Evolutionary conservation across 371 early-diverging fungal species (phyloP), one percentile per base, ranked within the genome.

Genomic region (Mortierella sp.): DNA sequence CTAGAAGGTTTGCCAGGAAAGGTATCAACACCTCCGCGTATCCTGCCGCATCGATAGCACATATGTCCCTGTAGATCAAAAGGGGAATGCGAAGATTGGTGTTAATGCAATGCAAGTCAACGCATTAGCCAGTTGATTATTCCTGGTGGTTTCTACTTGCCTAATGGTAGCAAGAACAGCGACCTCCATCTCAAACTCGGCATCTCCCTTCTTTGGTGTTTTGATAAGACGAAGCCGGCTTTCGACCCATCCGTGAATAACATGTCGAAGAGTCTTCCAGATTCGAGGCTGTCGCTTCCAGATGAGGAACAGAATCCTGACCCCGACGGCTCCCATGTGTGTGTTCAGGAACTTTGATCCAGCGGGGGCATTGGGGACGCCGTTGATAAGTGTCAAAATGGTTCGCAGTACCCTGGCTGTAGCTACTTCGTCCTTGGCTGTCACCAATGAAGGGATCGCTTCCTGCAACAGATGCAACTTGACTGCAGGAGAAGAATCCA

Each of bases 231-330:
- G 53, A 19, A 67, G 30, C 38, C 88, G 82, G 28, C 78, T 83
- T 26, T 84, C 55, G 10, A 85, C 80, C 88, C 88, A 88, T 13
- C 84, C 85, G 8, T 84, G 64, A 43, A 88, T 71, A 0, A 86
- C 81, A 43, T 79, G 79, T 23, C 84, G 84, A 0, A 88, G 67
- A 18, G 86, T 85, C 51, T 84, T 86, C 88, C 88, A 88, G 1
- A 84, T 80, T 12, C 88, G 83, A 12, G 88, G 84, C 45, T 88
- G 88, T 8, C 78, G 76, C 24, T 81, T 76, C 71, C 81, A 82
- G 2, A 86, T 73, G 16, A 78, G 67, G 2, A 71, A 78, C 9
- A 88, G 58, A n/a, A 83, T 79, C 34, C 79, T 78, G 28, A 86
- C 78, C 19, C 85, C 87, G 16, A 88, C 66, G 41, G 82, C 80